Percentiles rank a stretch among this genome's conserved stretches.
These are phyloP conservation scores for Isatis tinctoria DNA, from an alignment of 345 rosid genomes.

Conservation along the genomic window DNA sequence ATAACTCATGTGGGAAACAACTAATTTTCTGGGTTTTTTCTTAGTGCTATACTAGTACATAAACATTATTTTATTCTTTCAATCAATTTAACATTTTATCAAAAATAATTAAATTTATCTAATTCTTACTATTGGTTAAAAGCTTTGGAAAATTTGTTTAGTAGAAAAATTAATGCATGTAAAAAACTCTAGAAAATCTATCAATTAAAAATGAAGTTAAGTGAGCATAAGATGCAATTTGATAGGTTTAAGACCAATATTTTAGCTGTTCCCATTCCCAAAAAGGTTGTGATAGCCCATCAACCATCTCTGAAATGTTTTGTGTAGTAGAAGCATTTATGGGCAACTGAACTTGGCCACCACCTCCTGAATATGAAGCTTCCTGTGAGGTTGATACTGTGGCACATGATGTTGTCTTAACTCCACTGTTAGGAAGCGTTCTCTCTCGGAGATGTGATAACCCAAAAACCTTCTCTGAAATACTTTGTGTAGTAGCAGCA, in stretches of 20 bases:
- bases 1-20: no score
- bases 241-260: background rate
- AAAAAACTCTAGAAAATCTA: background rate
- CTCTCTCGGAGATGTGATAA: conserved; percentile 21
- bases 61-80: no score
- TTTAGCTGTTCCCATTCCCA: conserved; percentile 40
- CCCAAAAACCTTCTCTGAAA: conserved; percentile 22
- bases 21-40: no score
- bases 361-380: conserved; percentile 14
- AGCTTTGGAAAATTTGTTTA: no score
- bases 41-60: no score
- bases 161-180: no score
- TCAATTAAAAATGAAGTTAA: background rate
- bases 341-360: conserved; percentile 1
- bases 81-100: no score
- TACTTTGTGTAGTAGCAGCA: conserved; percentile 12
- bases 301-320: conserved; percentile 22
- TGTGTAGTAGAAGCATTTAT: conserved; percentile 5
- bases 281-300: conserved; percentile 32
- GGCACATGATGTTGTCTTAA: conserved; percentile 10
- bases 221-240: background rate
- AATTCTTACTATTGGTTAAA: no score
- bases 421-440: background rate
- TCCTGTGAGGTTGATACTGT: conserved; percentile 11
- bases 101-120: no score